phyloP scores from a whole-genome alignment of 73 alveolate species.

The Paramecium sexaurelia region DNA sequence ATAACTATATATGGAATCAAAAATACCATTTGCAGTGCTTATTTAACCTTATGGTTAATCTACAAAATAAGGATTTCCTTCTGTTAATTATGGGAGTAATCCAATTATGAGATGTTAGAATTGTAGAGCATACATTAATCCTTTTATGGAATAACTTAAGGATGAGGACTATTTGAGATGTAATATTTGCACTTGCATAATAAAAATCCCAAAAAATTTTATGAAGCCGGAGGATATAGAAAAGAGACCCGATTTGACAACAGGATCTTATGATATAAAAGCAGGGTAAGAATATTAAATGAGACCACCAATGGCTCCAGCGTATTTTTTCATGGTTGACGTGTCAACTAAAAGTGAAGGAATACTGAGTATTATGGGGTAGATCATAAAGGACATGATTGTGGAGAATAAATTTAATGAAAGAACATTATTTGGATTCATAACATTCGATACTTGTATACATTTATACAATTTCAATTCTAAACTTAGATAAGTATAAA shows the following conservation, averaged over 20 bases:
- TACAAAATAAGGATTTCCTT: slow-evolving; percentile 71
- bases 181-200: slow-evolving; percentile 82
- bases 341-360: slow-evolving; percentile 89
- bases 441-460: slow-evolving; percentile 86
- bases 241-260: slow-evolving; percentile 79
- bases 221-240: slow-evolving; percentile 79
- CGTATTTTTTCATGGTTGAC: slow-evolving; percentile 92
- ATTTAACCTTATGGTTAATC: slow-evolving; percentile 51
- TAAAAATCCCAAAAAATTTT: slow-evolving; percentile 68
- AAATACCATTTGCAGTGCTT: slow-evolving; percentile 52
- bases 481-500: slow-evolving; percentile 80
- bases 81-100: slow-evolving; percentile 72
- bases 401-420: slow-evolving; percentile 79
- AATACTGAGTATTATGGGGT: slow-evolving; percentile 74
- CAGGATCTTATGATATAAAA: slow-evolving; percentile 89
- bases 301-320: slow-evolving; percentile 93
- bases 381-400: slow-evolving; percentile 80
- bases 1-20: slow-evolving; percentile 5
- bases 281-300: slow-evolving; percentile 76
- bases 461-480: slow-evolving; percentile 88
- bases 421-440: slow-evolving; percentile 82
- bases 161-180: slow-evolving; percentile 87
- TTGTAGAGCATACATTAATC: slow-evolving; percentile 95
- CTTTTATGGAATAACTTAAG: slow-evolving; percentile 83
- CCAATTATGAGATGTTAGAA: slow-evolving; percentile 89